Evolutionary conservation across 1,284 basidiomycete genomes (phyloP).

Genomic region (Acaromyces ingoldii): DNA sequence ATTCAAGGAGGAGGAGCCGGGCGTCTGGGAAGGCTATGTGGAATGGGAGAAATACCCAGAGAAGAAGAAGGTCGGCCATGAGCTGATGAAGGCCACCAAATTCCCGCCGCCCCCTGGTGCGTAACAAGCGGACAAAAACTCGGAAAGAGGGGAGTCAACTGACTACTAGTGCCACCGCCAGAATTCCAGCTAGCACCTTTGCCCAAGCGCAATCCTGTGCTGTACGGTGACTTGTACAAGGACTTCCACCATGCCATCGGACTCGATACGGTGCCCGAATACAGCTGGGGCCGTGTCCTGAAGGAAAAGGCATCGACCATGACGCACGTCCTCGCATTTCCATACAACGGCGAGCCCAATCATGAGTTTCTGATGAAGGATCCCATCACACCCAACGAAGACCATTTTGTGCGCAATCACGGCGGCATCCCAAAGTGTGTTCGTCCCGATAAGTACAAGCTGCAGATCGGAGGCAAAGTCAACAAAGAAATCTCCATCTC

Average conservation of each 20-base stretch:
- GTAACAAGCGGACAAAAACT: too few species aligned
- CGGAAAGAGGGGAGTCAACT: too few species aligned
- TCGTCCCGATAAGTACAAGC: neutral
- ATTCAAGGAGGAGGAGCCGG: neutral
- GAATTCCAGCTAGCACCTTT: conserved; percentile 1
- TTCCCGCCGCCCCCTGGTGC: neutral
- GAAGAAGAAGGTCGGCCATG: neutral
- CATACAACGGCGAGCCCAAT: conserved; percentile 2
- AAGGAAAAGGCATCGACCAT: neutral
- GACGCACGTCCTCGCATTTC: conserved; percentile 1
- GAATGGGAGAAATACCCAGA: conserved; percentile 3
- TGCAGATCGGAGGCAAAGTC: neutral
- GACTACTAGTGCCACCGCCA: too few species aligned
- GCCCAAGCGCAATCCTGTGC: neutral
- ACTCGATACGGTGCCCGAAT: neutral
- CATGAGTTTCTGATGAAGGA: neutral
- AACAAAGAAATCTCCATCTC: neutral
- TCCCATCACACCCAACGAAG: neutral
- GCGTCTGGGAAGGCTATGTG: neutral
- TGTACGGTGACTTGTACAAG: neutral
- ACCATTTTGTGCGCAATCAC: conserved; percentile 1
- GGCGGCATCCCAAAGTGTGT: conserved; percentile 1
- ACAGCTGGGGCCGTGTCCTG: neutral
- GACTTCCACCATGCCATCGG: neutral
- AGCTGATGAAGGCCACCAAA: neutral